Evolutionary conservation across 139 green algal genomes (phyloP).

Genomic region (Coccomyxa sp.): DNA sequence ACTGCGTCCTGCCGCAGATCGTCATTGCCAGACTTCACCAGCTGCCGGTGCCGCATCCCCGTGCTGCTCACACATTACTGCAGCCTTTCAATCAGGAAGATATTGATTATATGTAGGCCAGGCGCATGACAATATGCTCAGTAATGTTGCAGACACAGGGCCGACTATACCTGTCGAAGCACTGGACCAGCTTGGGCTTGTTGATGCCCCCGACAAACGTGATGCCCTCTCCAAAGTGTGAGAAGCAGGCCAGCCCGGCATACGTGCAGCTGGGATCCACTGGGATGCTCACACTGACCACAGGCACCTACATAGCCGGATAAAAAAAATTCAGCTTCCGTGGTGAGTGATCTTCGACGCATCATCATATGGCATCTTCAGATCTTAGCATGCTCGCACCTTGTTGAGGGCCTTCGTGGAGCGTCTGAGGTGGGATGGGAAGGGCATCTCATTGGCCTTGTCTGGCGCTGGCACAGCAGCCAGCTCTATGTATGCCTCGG

Average conservation of each 20-base stretch:
- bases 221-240: constrained; percentile 41
- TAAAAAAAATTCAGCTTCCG: background rate
- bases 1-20: constrained; percentile 92
- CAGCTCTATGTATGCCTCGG: constrained; percentile 74
- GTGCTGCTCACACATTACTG: constrained; percentile 28
- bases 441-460: constrained; percentile 17
- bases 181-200: constrained; percentile 72
- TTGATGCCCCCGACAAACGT: constrained; percentile 82
- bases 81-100: background rate
- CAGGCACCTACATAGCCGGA: constrained; percentile 28
- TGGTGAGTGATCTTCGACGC: background rate
- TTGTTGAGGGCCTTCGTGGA: constrained; percentile 5
- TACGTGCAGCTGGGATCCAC: constrained; percentile 54
- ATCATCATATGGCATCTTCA: background rate
- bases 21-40: constrained; percentile 77
- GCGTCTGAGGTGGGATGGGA: constrained; percentile 24
- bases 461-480: constrained; percentile 30
- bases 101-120: background rate
- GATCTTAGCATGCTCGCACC: background rate
- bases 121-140: background rate
- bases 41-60: constrained; percentile 44
- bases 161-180: constrained; percentile 3
- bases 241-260: constrained; percentile 42
- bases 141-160: background rate
- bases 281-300: constrained; percentile 39